phyloP scores from a whole-genome alignment of 331 rosid species.

The Spiraea crenata region DNA sequence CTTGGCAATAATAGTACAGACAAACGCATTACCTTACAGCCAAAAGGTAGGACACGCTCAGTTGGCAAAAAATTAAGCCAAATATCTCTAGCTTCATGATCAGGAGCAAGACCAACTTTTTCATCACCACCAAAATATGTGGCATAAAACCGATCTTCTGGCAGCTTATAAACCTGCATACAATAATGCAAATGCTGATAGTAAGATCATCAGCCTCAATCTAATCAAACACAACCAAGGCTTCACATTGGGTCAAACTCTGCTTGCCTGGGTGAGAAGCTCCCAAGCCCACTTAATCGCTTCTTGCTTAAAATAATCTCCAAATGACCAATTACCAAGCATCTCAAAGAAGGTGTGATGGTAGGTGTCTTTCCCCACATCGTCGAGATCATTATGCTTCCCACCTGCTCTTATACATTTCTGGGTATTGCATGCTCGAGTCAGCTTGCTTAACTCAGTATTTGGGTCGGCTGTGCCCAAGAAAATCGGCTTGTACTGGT shows the following conservation, averaged over 20 bases:
- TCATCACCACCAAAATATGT: slow-evolving; percentile 96
- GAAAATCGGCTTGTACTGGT: slow-evolving; percentile 90
- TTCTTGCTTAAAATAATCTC: slow-evolving; percentile 84
- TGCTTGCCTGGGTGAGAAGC: slow-evolving; percentile 71
- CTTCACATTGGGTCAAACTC: neutral
- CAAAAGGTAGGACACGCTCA: slow-evolving; percentile 89
- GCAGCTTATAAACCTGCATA: slow-evolving; percentile 77
- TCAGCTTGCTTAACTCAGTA: slow-evolving; percentile 69
- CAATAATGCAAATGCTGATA: slow-evolving; percentile 14
- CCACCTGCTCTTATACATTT: slow-evolving; percentile 98
- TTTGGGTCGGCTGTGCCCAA: slow-evolving; percentile 90
- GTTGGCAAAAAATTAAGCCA: slow-evolving; percentile 86
- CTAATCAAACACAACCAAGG: neutral
- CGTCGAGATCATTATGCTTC: slow-evolving; percentile 92
- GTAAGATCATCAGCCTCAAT: neutral
- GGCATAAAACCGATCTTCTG: slow-evolving; percentile 70
- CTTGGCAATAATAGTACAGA: neutral
- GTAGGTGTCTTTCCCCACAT: slow-evolving; percentile 95
- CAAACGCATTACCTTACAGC: slow-evolving; percentile 63
- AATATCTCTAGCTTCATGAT: slow-evolving; percentile 71
- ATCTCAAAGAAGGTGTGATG: slow-evolving; percentile 98
- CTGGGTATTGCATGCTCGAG: slow-evolving; percentile 83
- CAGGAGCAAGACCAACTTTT: slow-evolving; percentile 81
- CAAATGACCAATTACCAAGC: slow-evolving; percentile 98
- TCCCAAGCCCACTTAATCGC: slow-evolving; percentile 96